Percentiles rank a stretch among this genome's conserved stretches.
phyloP scores from a whole-genome alignment of 768 basidiomycete species.

The Russula lepida region DNA sequence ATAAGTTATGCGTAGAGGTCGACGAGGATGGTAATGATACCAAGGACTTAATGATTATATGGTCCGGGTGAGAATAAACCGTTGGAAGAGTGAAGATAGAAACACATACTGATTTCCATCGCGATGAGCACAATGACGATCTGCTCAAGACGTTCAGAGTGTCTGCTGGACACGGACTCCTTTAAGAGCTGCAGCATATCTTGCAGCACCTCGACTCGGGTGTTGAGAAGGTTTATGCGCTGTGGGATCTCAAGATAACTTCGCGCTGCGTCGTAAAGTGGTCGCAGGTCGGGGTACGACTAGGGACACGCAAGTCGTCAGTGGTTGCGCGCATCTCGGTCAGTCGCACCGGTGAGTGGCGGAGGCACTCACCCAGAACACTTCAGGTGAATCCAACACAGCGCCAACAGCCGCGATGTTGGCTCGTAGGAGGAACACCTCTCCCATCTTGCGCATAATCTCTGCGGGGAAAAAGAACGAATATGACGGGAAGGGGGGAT shows the following conservation, averaged over 20 bases:
- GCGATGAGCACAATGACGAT: conserved; percentile 88
- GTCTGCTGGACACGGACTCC: conserved; percentile 86
- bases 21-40: conserved; percentile 85
- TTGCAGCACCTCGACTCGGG: conserved; percentile 91
- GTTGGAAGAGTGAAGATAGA: background rate
- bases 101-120: conserved; percentile 69
- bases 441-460: conserved; percentile 97
- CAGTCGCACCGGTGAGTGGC: conserved; percentile 11
- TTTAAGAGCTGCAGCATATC: conserved; percentile 95
- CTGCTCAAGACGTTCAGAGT: conserved; percentile 86
- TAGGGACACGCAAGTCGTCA: conserved; percentile 28
- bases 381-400: conserved; percentile 92
- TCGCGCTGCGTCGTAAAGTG: conserved; percentile 86
- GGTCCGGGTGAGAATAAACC: background rate
- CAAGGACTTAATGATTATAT: conserved; percentile 49
- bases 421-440: conserved; percentile 85
- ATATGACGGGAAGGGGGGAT: background rate
- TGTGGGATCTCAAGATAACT: conserved; percentile 94
- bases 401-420: conserved; percentile 95
- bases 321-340: conserved; percentile 15
- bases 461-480: conserved; percentile 36
- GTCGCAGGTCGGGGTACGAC: conserved; percentile 93
- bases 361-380: conserved; percentile 67
- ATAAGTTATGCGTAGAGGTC: conserved; percentile 42
- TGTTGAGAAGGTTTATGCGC: conserved; percentile 85